Conservation (phyloP, 768 basidiomycete species). For the Grammothele lineata region DNA sequence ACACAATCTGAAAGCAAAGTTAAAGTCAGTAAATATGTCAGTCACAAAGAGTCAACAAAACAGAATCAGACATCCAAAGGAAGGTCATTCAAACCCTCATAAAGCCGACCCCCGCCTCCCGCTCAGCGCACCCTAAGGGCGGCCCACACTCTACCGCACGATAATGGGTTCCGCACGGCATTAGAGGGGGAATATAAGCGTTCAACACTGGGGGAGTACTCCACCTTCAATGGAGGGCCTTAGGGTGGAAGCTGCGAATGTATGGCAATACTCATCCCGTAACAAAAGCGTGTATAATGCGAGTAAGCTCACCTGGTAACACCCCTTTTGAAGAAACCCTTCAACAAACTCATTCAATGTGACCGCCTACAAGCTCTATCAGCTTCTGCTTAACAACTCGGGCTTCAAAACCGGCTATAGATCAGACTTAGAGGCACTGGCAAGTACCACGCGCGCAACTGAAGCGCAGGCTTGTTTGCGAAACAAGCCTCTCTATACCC, state of each 20-base stretch:
- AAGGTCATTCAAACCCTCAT: slow-evolving; percentile 71
- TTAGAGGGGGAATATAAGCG: slow-evolving; percentile 66
- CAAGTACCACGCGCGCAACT: slow-evolving; percentile 72
- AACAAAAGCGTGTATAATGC: neutral
- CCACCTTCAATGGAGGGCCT: slow-evolving; percentile 48
- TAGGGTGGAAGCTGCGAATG: slow-evolving; percentile 90
- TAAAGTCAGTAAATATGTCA: neutral
- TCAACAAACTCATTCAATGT: neutral
- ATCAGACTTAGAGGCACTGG: slow-evolving; percentile 88
- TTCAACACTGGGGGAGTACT: slow-evolving; percentile 74
- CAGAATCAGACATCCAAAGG: slow-evolving; percentile 85
- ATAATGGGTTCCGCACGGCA: slow-evolving; percentile 67
- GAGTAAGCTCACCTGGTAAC: neutral
- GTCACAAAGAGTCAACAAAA: slow-evolving; percentile 7
- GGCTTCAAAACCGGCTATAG: slow-evolving; percentile 1
- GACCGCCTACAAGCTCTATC: neutral
- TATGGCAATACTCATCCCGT: slow-evolving; percentile 50
- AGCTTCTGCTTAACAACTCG: neutral
- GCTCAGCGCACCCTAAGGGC: slow-evolving; percentile 64
- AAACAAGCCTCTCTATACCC: slow-evolving; percentile 70
- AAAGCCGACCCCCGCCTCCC: slow-evolving; percentile 67
- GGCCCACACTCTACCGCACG: slow-evolving; percentile 62
- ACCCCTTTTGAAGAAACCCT: neutral
- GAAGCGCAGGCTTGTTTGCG: slow-evolving; percentile 66
- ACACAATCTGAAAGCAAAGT: too few species aligned